phyloP scores from a whole-genome alignment of 495 filamentous ascomycete species.

The Penicillium paradoxum region DNA sequence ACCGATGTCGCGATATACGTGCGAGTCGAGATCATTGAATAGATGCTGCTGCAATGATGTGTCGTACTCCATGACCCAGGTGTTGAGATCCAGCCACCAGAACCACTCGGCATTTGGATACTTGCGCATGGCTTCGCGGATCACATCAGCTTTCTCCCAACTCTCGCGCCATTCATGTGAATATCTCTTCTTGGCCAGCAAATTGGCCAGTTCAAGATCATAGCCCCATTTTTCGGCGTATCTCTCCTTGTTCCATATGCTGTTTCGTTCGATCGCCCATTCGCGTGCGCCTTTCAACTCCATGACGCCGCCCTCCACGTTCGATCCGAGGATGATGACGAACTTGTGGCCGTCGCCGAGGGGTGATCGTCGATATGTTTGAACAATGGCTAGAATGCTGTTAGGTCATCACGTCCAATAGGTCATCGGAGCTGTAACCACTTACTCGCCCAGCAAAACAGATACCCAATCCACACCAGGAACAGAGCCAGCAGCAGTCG shows the following conservation, averaged over 20 bases:
- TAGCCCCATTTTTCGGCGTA: slow-evolving; percentile 91
- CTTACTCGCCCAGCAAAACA: slow-evolving; percentile 56
- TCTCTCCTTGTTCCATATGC: slow-evolving; percentile 85
- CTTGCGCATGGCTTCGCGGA: slow-evolving; percentile 86
- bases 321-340: slow-evolving; percentile 90
- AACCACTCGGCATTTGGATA: slow-evolving; percentile 98
- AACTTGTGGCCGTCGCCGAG: slow-evolving; percentile 85
- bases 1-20: slow-evolving; percentile 95
- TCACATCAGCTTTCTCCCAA: slow-evolving; percentile 97
- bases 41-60: slow-evolving; percentile 88
- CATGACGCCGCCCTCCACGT: slow-evolving; percentile 95
- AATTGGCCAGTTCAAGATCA: slow-evolving; percentile 91
- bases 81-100: slow-evolving; percentile 98
- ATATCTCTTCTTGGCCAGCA: slow-evolving; percentile 97
- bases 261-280: slow-evolving; percentile 97
- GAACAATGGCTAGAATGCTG: slow-evolving; percentile 26
- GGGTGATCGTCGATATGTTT: slow-evolving; percentile 50
- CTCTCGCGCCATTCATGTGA: slow-evolving; percentile 98
- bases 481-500: slow-evolving; percentile 53
- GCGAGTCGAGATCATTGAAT: slow-evolving; percentile 69
- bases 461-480: slow-evolving; percentile 56
- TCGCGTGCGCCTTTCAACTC: slow-evolving; percentile 97
- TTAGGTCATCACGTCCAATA: not conserved
- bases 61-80: slow-evolving; percentile 94
- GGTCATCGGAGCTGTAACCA: slow-evolving; percentile 31